Evolutionary conservation across 139 green algal species (phyloP), one percentile per base, ranked within the genome.

Genomic region (Tetradesmus obliquus): DNA sequence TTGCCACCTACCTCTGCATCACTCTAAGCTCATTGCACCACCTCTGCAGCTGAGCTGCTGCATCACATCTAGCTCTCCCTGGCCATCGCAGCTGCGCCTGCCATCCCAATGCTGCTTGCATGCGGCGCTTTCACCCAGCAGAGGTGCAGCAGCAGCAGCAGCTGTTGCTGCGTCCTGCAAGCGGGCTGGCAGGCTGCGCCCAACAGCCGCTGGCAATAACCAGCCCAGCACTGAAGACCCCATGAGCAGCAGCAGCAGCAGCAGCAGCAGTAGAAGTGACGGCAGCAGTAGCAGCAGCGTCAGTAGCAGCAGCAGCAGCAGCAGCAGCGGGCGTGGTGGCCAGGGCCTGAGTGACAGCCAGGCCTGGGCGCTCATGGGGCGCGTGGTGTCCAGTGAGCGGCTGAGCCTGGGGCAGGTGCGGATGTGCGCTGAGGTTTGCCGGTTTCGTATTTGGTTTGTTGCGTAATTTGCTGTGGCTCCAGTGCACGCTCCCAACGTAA

Each of bases 311-410:
- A 55, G 32, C 79, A 84, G 81, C 81, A 86, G 12, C 81, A 86
- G 58, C 60, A 83, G 51, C 69, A 90, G 86, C 69, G 69, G 45
- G 3, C 51, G 32, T 5, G 53, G 22, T 24, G 71, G 17, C 71
- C 72, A 66, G 13, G 15, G 51, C 53, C 10, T 45, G 32, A 32
- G 8, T 24, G 81, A 53, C 19, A 62, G 51, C 10, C 6, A 62
- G 60, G 4, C 84, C 12, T 90, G 86, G 86, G 72, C 86, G 13
- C 54, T 90, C 12, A 90, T 90, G 86, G 86, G 86, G 4, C 86
- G 86, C 10, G 86, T 90, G 20, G 69, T 90, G 24, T 32, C n/a
- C 4, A 80, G 69, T 55, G 86, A 82, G 5, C 12, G 51, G 45
- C 69, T 82, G 3, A 13, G 54, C 3, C 22, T 90, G 19, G 86